Evolutionary conservation across 306 rosid species (phyloP), one percentile per base, ranked within the genome.

Genomic region (Quercus rubra): DNA sequence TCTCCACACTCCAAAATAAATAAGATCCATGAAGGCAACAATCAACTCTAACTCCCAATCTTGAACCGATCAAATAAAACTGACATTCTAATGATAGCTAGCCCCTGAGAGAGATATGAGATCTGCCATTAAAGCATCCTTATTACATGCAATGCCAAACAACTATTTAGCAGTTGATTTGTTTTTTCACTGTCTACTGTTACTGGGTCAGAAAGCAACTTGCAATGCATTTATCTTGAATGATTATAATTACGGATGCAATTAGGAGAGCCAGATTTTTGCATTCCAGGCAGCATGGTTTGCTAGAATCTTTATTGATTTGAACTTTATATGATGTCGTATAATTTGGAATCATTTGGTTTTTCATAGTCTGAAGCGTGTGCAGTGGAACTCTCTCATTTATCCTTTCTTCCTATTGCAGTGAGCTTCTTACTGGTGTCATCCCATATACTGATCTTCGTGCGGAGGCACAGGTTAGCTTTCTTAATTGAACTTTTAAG

Each of bases 381-480:
- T 67, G 5, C 23, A 67, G 15, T 4, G 19, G 27, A 67, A 9
- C 17, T 67, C 18, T 17, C 10, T 55, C 33, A 30, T 77, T 68
- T 6, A 21, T 66, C 43, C 31, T 41, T 82, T 80, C 51, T 18
- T 71, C 69, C 49, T 83, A 74, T 78, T 89, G 91, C 96, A 94
- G 98, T 69, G 99, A 95, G 87, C 94, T 92, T 81, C 90, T 95
- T 62, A 92, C 99, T 43, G 97, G 98, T 76, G 97, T 95, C 87
- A 94, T 95, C 82, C 98, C 99, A 71, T 91, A 95, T 74, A 95
- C 99, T 23, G 98, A 92, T 92, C 98, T 95, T 80, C 94, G 96
- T 71, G 84, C 97, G 49, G 98, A 91, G 88, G 92, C 94, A 1
- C 97, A 95, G 93, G 98, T 94, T 70, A 77, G 89, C 67, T 77